Evolutionary conservation across 495 filamentous ascomycete species (phyloP), one percentile per base, ranked within the genome.

Genomic region (Arthonia radiata): DNA sequence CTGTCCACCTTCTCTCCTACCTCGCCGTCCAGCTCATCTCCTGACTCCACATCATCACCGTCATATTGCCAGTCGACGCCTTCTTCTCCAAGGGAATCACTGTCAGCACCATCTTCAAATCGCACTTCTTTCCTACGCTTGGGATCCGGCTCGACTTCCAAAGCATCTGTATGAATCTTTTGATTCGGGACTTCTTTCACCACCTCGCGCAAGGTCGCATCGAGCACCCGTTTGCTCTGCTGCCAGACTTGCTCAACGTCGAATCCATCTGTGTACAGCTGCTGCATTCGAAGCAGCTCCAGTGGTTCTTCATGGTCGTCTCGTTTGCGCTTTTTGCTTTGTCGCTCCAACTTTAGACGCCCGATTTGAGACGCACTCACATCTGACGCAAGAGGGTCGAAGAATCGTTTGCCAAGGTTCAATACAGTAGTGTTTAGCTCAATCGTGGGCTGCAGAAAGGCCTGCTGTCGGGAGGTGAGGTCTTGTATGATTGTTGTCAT

Each of bases 161-260:
- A 54, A 4, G 51, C 54, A 41, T 64, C 53, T 32, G 53, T 44
- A 25, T 51, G 52, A 11, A 46, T 32, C 19, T 54, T 39, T 33
- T 23, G 1, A 5, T 27, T 25, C 15, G 38, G 35, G 14, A 55
- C 22, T 2, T 37, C 40, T 15, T 50, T 42, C 29, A 71, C 56
- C 6, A 59, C 37, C 32, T 67, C 56, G 8, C 53, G 40, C 26
- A 53, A 57, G 14, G 54, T 48, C 3, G 57, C 59, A 39, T 64
- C 53, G 30, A 86, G 59, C 13, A 97, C 74, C 42, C 73, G 65
- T 35, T 61, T 69, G 4, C 79, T 78, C 49, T 97, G 86, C 42
- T 91, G 78, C 79, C 82, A 94, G 11, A 97, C 67, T 49, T 94
- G 86, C 24, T 67, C 66, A 13, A 74, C 66, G 32, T 69, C 74